Evolutionary conservation across 2,329 filamentous ascomycete species (phyloP).

Genomic region (Arthrobotrys entomopaga): DNA sequence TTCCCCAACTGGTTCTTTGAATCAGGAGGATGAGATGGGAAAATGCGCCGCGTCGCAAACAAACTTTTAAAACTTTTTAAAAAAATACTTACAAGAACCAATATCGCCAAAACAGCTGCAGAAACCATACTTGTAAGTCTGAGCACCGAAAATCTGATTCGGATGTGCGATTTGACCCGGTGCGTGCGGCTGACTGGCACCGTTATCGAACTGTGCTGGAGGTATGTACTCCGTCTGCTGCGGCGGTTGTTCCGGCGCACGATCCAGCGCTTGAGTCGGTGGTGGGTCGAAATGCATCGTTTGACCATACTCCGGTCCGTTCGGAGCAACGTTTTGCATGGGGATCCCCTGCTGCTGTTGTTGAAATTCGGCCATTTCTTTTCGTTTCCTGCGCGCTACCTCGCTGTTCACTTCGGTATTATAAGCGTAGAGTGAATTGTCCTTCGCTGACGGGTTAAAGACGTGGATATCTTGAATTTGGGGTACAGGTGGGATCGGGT

Average conservation of each 20-base stretch:
- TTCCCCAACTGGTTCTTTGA: no score
- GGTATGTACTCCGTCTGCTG: constrained; percentile 49
- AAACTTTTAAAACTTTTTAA: constrained; percentile 4
- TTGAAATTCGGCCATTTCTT: constrained; percentile 40
- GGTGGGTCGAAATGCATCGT: constrained; percentile 52
- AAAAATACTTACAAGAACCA: constrained; percentile 57
- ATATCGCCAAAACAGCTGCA: constrained; percentile 59
- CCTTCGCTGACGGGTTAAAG: constrained; percentile 46
- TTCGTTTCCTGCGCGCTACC: constrained; percentile 40
- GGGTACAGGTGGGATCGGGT: constrained; percentile 46
- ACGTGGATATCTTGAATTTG: constrained; percentile 55
- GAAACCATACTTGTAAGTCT: constrained; percentile 58
- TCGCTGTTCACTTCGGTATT: constrained; percentile 52
- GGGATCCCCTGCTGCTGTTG: constrained; percentile 47
- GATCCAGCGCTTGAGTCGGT: constrained; percentile 52
- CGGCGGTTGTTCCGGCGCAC: constrained; percentile 42
- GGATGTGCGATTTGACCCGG: constrained; percentile 59
- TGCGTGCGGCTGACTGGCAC: constrained; percentile 56
- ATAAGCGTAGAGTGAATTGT: constrained; percentile 46
- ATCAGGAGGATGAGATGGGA: background rate
- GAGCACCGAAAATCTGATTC: constrained; percentile 58
- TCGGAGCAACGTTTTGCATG: constrained; percentile 37
- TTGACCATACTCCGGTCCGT: constrained; percentile 39
- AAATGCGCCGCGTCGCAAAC: no score
- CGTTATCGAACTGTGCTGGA: constrained; percentile 50